Base-by-base conservation (phyloP, 202 grass and related monocot species). In the Setaria viridis region DNA sequence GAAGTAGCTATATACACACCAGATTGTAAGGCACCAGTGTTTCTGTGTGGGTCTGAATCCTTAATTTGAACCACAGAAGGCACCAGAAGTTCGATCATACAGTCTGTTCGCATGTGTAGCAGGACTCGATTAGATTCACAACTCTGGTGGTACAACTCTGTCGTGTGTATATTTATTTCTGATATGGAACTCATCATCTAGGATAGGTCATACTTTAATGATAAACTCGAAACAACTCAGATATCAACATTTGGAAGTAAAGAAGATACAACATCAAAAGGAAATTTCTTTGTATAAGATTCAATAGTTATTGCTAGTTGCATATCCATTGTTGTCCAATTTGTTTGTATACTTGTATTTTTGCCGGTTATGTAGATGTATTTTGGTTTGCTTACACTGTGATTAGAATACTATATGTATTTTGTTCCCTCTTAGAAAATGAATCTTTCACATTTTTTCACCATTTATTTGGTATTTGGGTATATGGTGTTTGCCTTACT, bases 371-470 rank as follows among this genome's bases (percentile, higher is more conserved):
- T 50, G 13, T 72, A 50, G 13, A 49, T 73, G 6, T 25, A 59
- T 41, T 41, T 41, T 63, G 57, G 11, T 64, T 50, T 37, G 4
- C 25, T 41, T 46, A 33, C 51, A 17, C 20, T 54, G n/a, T 6
- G 2, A 58, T 59, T 71, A 33, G 9, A 72, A 71, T 78, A 78
- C 42, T 63, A 30, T 33, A 48, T 13, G 19, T 49, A 49, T 10
- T 58, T n/a, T 60, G 41, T 48, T 58, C 25, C 32, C 25, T 33
- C 25, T 32, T 82, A 82, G 37, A 81, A 82, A 32, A 62, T 62
- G 69, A 48, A 65, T 20, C 5, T 34, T 79, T 50, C 29, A 64
- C 12, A 13, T 7, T 64, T 78, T 78, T 79, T 33, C 6, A 50
- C 13, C 43, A 11, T 29, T 25, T 42, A 25, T 16, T 16, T 60